A percentile compares a stretch with the other conserved stretches of the same genome.
Evolutionary conservation across 192 early-diverging fungal genomes (phyloP).

Genomic region (Entrophospora sp.): DNA sequence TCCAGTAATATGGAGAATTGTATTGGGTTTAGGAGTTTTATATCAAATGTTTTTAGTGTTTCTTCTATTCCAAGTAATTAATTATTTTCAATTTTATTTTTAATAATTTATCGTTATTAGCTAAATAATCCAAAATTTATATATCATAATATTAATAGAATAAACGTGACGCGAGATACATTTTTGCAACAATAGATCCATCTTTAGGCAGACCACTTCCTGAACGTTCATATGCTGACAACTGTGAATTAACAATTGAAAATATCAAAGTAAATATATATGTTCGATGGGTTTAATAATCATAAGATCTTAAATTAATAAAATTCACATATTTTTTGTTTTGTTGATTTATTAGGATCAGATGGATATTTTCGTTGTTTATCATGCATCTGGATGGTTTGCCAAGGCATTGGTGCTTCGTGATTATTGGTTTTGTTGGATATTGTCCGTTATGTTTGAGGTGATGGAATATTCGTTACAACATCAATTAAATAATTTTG

Average conservation of each 20-base stretch:
- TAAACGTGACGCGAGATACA: constrained; percentile 73
- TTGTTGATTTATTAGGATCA: constrained; percentile 49
- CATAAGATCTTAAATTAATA: neutral
- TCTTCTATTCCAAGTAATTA: constrained; percentile 75
- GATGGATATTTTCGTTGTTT: constrained; percentile 90
- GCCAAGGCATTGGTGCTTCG: constrained; percentile 87
- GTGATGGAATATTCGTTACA: constrained; percentile 90
- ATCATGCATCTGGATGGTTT: constrained; percentile 91
- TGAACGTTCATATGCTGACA: constrained; percentile 86
- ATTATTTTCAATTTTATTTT: neutral
- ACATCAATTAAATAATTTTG: constrained; percentile 95
- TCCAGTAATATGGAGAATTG: constrained; percentile 85
- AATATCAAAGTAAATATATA: constrained; percentile 61
- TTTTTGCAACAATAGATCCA: constrained; percentile 75
- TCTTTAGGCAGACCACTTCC: constrained; percentile 72
- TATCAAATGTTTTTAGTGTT: constrained; percentile 89
- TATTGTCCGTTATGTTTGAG: constrained; percentile 90
- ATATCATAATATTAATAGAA: constrained; percentile 43
- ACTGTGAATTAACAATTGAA: constrained; percentile 70
- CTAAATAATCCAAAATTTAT: neutral
- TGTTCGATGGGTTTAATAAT: neutral
- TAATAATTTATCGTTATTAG: neutral
- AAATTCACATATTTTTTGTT: too few species aligned
- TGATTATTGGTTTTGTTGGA: constrained; percentile 95
- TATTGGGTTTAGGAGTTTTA: constrained; percentile 73